phyloP scores from a whole-genome alignment of 2,329 filamentous ascomycete species.

The Arthroderma sp. region DNA sequence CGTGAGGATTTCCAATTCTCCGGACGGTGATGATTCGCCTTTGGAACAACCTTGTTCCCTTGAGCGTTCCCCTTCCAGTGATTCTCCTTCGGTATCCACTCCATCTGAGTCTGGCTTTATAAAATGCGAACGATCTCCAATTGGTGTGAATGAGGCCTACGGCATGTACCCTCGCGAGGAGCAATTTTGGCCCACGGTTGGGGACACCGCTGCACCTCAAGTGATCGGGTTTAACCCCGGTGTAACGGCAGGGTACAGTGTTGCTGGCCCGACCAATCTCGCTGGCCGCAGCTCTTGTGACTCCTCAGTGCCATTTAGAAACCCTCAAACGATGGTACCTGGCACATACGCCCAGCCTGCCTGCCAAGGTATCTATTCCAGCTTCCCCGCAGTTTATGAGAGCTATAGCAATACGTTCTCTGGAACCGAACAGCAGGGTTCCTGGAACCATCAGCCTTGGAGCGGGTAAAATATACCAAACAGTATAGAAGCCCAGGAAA shows the following conservation, averaged over 20 bases:
- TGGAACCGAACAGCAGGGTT: conserved; percentile 3
- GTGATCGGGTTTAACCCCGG: conserved; percentile 3
- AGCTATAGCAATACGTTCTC: conserved; percentile 1
- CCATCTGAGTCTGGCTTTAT: conserved; percentile 1
- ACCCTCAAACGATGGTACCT: not conserved
- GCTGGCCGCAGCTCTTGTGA: no score
- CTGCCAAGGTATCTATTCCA: conserved; percentile 1
- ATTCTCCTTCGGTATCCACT: conserved; percentile 3
- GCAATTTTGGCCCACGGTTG: conserved; percentile 5
- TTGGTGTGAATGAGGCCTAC: conserved; percentile 4
- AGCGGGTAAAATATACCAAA: not conserved
- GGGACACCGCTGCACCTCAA: not conserved
- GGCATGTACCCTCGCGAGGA: conserved; percentile 3
- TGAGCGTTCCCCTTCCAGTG: conserved; percentile 4
- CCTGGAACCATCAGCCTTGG: conserved; percentile 6
- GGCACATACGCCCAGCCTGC: not conserved
- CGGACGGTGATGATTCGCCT: conserved; percentile 26
- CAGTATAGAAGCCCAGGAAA: no score
- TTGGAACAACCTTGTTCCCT: conserved; percentile 15
- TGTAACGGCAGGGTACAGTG: not conserved
- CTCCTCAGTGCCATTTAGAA: not conserved
- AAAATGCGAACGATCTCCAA: conserved; percentile 1
- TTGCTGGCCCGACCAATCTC: no score
- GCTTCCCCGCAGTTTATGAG: conserved; percentile 1
- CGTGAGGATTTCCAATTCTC: conserved; percentile 24